Evolutionary conservation across 2,329 filamentous ascomycete genomes (phyloP).

Genomic region (Cephalotrichum gorgonifer): DNA sequence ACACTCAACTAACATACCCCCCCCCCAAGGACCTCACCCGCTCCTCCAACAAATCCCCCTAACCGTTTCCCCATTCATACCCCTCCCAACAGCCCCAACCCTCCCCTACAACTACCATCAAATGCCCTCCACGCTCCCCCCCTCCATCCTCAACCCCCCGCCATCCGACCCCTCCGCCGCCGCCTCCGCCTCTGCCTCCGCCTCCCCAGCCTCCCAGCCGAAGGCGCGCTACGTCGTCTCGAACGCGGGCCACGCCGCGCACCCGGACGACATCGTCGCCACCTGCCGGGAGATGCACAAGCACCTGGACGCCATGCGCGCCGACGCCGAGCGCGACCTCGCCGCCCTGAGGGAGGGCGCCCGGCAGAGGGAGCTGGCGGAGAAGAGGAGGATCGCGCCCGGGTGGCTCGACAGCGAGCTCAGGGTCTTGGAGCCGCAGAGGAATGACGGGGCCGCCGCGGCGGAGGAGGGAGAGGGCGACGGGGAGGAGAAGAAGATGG

Average conservation of each 20-base stretch:
- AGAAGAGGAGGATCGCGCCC: slow-evolving; percentile 70
- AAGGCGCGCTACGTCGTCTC: slow-evolving; percentile 69
- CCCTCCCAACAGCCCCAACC: slow-evolving; percentile 78
- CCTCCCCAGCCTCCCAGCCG: slow-evolving; percentile 20
- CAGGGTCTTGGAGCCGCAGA: slow-evolving; percentile 58
- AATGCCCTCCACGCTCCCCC: slow-evolving; percentile 76
- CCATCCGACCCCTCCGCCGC: slow-evolving; percentile 14
- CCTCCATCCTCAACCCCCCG: slow-evolving; percentile 17
- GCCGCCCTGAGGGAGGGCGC: slow-evolving; percentile 60
- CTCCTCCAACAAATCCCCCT: slow-evolving; percentile 87
- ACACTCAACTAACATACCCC: neutral
- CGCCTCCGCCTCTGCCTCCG: slow-evolving; percentile 22
- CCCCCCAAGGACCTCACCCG: slow-evolving; percentile 60
- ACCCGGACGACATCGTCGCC: slow-evolving; percentile 75
- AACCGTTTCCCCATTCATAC: slow-evolving; percentile 89
- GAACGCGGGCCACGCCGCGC: slow-evolving; percentile 67
- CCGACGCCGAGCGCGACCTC: slow-evolving; percentile 58
- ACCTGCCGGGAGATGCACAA: slow-evolving; percentile 70
- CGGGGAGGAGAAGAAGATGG: neutral
- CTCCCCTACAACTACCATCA: slow-evolving; percentile 92
- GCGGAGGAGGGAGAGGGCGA: slow-evolving; percentile 9
- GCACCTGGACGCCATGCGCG: slow-evolving; percentile 60
- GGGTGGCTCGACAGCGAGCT: slow-evolving; percentile 72
- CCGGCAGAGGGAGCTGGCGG: slow-evolving; percentile 56
- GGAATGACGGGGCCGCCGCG: slow-evolving; percentile 19